phyloP scores from a whole-genome alignment of 73 alveolate genomes.

The Paramecium sonneborni region DNA sequence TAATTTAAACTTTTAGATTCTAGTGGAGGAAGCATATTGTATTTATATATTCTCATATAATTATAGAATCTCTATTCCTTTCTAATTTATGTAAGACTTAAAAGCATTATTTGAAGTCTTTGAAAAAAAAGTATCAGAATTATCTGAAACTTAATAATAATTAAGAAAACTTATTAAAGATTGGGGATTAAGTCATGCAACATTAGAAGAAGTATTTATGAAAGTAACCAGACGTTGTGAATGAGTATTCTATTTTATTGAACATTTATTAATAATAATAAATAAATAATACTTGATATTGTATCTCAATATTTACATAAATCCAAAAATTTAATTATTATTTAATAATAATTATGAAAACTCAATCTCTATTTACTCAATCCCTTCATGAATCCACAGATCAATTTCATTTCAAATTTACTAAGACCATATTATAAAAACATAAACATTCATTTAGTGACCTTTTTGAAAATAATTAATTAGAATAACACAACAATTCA shows the following conservation, averaged over 20 bases:
- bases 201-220: conserved; percentile 92
- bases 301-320: neutral
- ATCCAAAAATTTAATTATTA: neutral
- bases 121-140: neutral
- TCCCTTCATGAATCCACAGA: neutral
- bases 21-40: conserved; percentile 82
- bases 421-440: neutral
- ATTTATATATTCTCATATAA: conserved; percentile 52
- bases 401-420: neutral
- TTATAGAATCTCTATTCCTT: conserved; percentile 66
- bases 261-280: neutral
- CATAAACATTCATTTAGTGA: conserved; percentile 23
- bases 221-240: conserved; percentile 78
- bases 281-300: too few relatives aligned
- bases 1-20: conserved; percentile 73
- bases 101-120: conserved; percentile 68
- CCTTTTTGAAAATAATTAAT: neutral
- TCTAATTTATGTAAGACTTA: conserved; percentile 66
- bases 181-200: conserved; percentile 88
- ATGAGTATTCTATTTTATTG: neutral
- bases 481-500: neutral
- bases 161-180: conserved; percentile 73
- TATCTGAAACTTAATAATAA: conserved; percentile 39
- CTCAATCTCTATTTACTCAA: neutral
- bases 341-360: neutral